Conservation (phyloP, 139 green algal genomes). For the Dunaliella primolecta region DNA sequence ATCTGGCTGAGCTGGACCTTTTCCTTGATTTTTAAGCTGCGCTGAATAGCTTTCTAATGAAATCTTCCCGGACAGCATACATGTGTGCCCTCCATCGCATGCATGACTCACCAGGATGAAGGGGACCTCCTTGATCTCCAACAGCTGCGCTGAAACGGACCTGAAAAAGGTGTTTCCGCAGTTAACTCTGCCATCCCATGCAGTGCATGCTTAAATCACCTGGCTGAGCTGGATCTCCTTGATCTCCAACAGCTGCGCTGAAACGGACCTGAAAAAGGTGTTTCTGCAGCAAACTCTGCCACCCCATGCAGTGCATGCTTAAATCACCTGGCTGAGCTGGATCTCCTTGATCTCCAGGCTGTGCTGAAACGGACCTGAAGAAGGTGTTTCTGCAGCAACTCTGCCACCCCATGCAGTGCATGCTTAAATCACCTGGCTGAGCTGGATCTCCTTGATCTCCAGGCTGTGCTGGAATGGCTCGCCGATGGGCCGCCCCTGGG, state of each 20-base stretch:
- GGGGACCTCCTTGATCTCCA: too few species aligned
- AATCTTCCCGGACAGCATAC: too few species aligned
- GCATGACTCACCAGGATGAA: slow-evolving; percentile 61
- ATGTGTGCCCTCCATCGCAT: slow-evolving; percentile 46
- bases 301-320: slow-evolving; percentile 43
- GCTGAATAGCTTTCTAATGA: too few species aligned
- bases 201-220: too few species aligned
- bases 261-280: too few species aligned
- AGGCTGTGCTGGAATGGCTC: slow-evolving; percentile 46
- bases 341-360: slow-evolving; percentile 53
- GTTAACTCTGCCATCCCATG: slow-evolving; percentile 26
- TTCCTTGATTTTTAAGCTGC: slow-evolving; percentile 53
- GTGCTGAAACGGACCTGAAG: slow-evolving; percentile 49
- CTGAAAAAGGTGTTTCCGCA: too few species aligned
- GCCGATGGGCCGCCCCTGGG: slow-evolving; percentile 55
- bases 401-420: slow-evolving; percentile 34
- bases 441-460: slow-evolving; percentile 54
- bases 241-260: too few species aligned
- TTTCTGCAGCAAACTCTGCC: slow-evolving; percentile 9
- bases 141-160: too few species aligned
- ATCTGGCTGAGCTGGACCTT: slow-evolving; percentile 60
- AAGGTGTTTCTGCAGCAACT: too few species aligned
- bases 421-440: slow-evolving; percentile 65
- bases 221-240: slow-evolving; percentile 65
- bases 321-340: slow-evolving; percentile 55